Evolutionary conservation across 2,329 filamentous ascomycete species (phyloP).

Genomic region (Epichloe aotearoae): DNA sequence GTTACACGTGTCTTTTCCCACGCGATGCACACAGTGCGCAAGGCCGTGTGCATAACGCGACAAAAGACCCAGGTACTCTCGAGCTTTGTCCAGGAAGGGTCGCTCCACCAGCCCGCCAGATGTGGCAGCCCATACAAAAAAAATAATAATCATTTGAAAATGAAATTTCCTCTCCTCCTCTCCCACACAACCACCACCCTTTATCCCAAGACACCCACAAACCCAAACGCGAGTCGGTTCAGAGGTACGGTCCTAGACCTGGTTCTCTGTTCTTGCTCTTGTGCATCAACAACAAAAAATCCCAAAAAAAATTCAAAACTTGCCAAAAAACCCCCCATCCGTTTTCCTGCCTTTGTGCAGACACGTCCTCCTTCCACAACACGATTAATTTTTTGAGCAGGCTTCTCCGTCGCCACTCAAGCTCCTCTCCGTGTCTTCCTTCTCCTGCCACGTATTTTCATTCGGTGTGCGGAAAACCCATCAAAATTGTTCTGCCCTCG

Average conservation of each 20-base stretch:
- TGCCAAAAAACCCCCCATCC: constrained; percentile 43
- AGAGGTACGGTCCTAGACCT: constrained; percentile 47
- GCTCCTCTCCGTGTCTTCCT: neutral
- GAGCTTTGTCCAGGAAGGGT: constrained; percentile 2
- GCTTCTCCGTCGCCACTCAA: constrained; percentile 6
- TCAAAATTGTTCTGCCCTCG: neutral
- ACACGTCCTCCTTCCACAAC: constrained; percentile 12
- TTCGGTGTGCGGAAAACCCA: neutral
- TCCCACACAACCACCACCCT: constrained; percentile 33
- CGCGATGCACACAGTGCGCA: neutral
- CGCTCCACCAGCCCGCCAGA: constrained; percentile 10
- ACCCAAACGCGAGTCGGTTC: constrained; percentile 33
- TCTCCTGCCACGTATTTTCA: constrained; percentile 3
- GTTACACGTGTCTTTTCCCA: too few species aligned
- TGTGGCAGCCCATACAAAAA: constrained; percentile 11
- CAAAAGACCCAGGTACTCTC: neutral
- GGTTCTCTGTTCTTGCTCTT: constrained; percentile 47
- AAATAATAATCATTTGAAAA: constrained; percentile 20
- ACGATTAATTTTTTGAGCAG: constrained; percentile 6
- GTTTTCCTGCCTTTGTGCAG: constrained; percentile 16
- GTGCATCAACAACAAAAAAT: constrained; percentile 37
- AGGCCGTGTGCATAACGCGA: too few species aligned
- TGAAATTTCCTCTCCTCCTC: constrained; percentile 27
- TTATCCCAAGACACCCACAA: constrained; percentile 32
- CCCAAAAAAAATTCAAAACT: constrained; percentile 50